A percentile compares a stretch with the other conserved stretches of the same genome.
Conservation (phyloP, 2,329 filamentous ascomycete genomes). For the Exophiala xenobiotica region DNA sequence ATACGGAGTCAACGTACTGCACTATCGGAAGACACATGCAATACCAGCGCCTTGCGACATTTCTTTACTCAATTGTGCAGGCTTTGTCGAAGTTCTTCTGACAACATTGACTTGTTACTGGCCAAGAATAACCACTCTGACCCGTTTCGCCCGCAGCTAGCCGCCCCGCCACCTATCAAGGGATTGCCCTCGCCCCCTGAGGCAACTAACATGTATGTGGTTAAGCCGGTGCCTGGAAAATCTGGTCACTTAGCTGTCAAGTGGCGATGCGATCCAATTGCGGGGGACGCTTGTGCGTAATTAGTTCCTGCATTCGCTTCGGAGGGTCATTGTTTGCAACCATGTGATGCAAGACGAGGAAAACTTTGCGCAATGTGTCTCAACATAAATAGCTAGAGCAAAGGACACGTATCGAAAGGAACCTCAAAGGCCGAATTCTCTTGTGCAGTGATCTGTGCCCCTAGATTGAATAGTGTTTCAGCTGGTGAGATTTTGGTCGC, state of each 20-base stretch:
- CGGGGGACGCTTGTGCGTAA: slow-evolving; percentile 20
- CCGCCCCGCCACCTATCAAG: slow-evolving; percentile 9
- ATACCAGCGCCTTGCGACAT: slow-evolving; percentile 2
- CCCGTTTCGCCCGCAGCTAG: slow-evolving; percentile 14
- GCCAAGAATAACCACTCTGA: background rate
- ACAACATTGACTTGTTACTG: slow-evolving; percentile 10
- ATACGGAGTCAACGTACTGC: background rate
- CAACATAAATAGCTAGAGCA: slow-evolving; percentile 1
- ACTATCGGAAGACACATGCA: background rate
- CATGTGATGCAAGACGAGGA: slow-evolving; percentile 17
- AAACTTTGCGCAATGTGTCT: slow-evolving; percentile 19
- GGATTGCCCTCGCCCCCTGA: slow-evolving; percentile 16
- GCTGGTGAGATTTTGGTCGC: background rate
- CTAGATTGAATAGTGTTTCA: background rate
- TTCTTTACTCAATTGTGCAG: slow-evolving; percentile 2
- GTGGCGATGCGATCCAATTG: slow-evolving; percentile 19
- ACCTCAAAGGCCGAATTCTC: too few relatives aligned
- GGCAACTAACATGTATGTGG: slow-evolving; percentile 12
- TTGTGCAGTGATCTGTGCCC: background rate
- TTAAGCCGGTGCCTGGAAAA: slow-evolving; percentile 12
- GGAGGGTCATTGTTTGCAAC: slow-evolving; percentile 6
- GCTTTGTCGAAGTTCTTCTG: background rate
- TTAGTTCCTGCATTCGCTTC: slow-evolving; percentile 11
- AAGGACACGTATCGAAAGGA: background rate
- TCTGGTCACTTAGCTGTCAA: background rate